Percentiles rank a stretch among this genome's conserved stretches.
These are phyloP conservation scores for Isoetes taiwanensis DNA, from an alignment of 75 land plant genomes.

Conservation along the genomic window DNA sequence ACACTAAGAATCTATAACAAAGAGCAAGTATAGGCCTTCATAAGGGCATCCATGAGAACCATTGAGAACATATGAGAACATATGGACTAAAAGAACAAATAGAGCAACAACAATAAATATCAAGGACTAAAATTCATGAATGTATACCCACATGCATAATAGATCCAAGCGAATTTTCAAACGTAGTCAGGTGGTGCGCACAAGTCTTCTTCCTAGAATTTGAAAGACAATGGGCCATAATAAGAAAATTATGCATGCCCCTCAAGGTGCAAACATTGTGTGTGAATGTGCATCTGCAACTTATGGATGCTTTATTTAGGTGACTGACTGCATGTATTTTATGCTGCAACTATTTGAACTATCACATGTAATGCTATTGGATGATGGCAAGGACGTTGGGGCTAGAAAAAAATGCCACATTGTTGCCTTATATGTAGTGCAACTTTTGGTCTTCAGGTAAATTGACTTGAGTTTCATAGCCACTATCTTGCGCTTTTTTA, in stretches of 20 bases:
- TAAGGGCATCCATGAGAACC: too few species aligned
- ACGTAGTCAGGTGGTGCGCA: conserved; percentile 67
- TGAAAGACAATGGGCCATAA: conserved; percentile 75
- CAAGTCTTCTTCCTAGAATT: conserved; percentile 79
- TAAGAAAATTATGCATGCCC: conserved; percentile 80
- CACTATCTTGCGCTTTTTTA: neutral
- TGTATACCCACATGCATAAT: too few species aligned
- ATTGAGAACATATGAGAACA: too few species aligned
- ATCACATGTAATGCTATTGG: conserved; percentile 57
- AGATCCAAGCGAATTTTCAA: too few species aligned
- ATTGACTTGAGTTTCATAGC: neutral
- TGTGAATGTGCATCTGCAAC: neutral
- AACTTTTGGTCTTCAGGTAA: conserved; percentile 87
- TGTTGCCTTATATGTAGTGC: conserved; percentile 77
- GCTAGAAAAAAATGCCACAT: conserved; percentile 65
- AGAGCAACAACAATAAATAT: too few species aligned
- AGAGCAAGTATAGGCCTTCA: too few species aligned
- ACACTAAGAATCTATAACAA: too few species aligned
- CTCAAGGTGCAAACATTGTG: conserved; percentile 45
- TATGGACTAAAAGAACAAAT: too few species aligned
- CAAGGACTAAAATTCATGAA: too few species aligned
- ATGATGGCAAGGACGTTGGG: conserved; percentile 69
- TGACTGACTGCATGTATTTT: neutral
- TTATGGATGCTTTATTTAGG: neutral
- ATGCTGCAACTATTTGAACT: conserved; percentile 75